These are phyloP conservation scores for Aspergillus vadensis DNA, from an alignment of 2,329 filamentous ascomycete species.

Conservation along the genomic window DNA sequence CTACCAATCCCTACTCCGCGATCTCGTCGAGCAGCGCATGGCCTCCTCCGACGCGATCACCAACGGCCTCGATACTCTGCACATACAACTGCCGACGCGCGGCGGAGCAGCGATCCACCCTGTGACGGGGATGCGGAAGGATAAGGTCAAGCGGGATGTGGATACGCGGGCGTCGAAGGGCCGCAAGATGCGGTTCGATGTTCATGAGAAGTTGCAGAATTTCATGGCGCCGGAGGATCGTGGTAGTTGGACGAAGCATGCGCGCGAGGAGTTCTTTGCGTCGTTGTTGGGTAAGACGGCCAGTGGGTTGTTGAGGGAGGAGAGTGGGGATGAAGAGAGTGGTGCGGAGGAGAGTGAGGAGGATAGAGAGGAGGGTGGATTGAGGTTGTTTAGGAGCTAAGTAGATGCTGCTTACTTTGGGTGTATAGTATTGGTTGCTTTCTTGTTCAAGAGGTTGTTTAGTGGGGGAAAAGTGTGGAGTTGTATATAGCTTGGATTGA, in stretches of 20 bases:
- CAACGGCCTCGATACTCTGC: slow-evolving; percentile 49
- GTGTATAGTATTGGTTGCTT: too few species aligned
- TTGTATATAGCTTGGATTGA: not conserved
- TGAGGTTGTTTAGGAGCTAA: slow-evolving; percentile 34
- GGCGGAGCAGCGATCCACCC: slow-evolving; percentile 37
- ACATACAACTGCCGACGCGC: slow-evolving; percentile 40
- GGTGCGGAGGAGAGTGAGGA: slow-evolving; percentile 31
- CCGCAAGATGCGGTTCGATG: slow-evolving; percentile 87
- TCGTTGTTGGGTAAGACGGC: slow-evolving; percentile 67
- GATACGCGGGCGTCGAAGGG: slow-evolving; percentile 96
- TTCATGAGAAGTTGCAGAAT: slow-evolving; percentile 96
- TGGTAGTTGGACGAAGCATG: slow-evolving; percentile 74
- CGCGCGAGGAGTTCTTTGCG: slow-evolving; percentile 75
- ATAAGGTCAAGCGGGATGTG: slow-evolving; percentile 77
- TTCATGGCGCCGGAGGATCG: slow-evolving; percentile 94
- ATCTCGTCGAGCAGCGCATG: slow-evolving; percentile 86
- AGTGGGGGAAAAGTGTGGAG: not conserved
- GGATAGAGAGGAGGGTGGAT: slow-evolving; percentile 36
- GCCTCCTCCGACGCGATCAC: slow-evolving; percentile 56
- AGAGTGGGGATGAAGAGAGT: slow-evolving; percentile 52
- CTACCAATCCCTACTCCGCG: slow-evolving; percentile 89
- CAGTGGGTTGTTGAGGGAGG: slow-evolving; percentile 66
- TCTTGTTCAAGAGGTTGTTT: too few species aligned
- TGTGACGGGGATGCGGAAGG: slow-evolving; percentile 48
- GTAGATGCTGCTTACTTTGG: too few species aligned